These are phyloP conservation scores for Penicillium verhagenii DNA, from an alignment of 495 filamentous ascomycete genomes.

Conservation along the genomic window DNA sequence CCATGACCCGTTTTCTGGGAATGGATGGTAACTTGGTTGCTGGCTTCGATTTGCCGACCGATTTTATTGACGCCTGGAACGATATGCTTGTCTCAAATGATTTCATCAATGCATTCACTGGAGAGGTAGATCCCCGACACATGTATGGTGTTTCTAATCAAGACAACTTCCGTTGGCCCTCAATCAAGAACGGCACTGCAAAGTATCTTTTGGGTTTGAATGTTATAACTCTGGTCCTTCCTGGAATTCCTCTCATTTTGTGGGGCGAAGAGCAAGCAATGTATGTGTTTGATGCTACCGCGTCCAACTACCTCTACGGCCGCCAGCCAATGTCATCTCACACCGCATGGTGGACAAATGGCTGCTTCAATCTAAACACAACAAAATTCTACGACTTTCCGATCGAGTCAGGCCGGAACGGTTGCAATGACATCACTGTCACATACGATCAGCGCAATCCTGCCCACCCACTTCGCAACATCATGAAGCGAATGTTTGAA, in stretches of 20 bases:
- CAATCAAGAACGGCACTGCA: slow-evolving; percentile 59
- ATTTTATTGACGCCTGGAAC: slow-evolving; percentile 64
- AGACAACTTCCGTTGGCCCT: slow-evolving; percentile 74
- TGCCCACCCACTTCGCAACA: slow-evolving; percentile 62
- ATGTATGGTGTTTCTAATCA: slow-evolving; percentile 71
- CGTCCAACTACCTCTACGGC: slow-evolving; percentile 68
- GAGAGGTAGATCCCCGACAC: slow-evolving; percentile 67
- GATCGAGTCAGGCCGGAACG: slow-evolving; percentile 50
- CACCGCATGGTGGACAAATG: slow-evolving; percentile 68
- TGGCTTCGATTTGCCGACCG: slow-evolving; percentile 56
- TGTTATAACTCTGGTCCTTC: slow-evolving; percentile 63
- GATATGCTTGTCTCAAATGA: slow-evolving; percentile 63
- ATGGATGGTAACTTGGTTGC: slow-evolving; percentile 62
- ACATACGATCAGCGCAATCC: slow-evolving; percentile 70
- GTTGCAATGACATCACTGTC: slow-evolving; percentile 58
- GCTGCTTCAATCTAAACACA: slow-evolving; percentile 59
- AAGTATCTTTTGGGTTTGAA: slow-evolving; percentile 61
- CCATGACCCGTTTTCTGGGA: slow-evolving; percentile 63
- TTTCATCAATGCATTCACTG: slow-evolving; percentile 62
- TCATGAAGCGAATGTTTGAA: slow-evolving; percentile 65
- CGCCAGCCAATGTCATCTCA: slow-evolving; percentile 65
- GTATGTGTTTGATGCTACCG: slow-evolving; percentile 66
- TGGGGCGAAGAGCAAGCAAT: slow-evolving; percentile 74
- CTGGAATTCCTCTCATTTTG: slow-evolving; percentile 62
- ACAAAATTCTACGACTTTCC: slow-evolving; percentile 61